Evolutionary conservation across 2,329 filamentous ascomycete species (phyloP).

Genomic region (Thielaviopsis cerberus): DNA sequence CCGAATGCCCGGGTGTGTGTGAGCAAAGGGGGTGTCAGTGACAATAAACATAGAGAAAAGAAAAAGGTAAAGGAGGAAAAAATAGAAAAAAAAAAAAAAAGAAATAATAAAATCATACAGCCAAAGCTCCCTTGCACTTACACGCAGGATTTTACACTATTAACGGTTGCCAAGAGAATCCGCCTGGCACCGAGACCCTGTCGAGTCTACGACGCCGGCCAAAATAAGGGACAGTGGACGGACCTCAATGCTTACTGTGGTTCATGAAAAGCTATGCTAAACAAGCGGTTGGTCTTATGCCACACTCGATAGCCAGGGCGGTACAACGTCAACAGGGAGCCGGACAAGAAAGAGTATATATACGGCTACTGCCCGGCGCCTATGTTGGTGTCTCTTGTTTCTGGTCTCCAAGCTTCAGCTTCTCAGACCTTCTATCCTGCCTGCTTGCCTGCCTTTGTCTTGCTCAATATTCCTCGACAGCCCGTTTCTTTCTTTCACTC

Average conservation of each 20-base stretch:
- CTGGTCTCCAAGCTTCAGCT: neutral
- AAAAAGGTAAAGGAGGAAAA: neutral
- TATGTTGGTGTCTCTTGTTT: neutral
- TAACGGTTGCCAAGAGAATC: neutral
- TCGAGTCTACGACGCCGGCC: neutral
- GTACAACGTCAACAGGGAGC: neutral
- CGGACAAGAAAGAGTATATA: neutral
- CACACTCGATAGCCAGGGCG: too few species aligned
- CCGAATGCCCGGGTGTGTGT: too few species aligned
- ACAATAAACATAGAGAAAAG: too few species aligned
- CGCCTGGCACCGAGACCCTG: neutral
- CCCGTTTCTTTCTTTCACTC: neutral
- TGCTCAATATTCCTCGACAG: too few species aligned
- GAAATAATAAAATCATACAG: neutral
- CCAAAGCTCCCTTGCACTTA: neutral
- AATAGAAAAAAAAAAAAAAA: neutral
- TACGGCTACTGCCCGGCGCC: neutral
- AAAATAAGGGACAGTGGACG: neutral
- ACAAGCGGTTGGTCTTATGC: too few species aligned
- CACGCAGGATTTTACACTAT: neutral
- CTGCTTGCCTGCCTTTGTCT: neutral
- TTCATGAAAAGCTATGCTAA: neutral
- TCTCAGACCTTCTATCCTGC: neutral
- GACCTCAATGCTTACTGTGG: neutral
- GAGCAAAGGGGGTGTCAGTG: too few species aligned